Percentiles rank a stretch among this genome's conserved stretches.
These are phyloP conservation scores for Lactarius hatsudake DNA, from an alignment of 768 basidiomycete species.

Conservation along the genomic window DNA sequence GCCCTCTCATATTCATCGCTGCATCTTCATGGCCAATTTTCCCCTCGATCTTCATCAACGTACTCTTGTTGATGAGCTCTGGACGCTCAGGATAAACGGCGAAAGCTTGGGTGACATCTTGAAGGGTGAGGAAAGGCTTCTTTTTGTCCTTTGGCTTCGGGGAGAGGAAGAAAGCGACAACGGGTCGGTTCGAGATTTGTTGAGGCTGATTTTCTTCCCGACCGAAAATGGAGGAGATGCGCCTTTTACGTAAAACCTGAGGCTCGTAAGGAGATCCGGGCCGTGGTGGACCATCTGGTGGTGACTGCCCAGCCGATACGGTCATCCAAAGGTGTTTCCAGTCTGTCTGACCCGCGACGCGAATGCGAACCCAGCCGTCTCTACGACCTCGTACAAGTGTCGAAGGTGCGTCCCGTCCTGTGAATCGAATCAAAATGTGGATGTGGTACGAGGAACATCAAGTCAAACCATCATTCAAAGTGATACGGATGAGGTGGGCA, in stretches of 20 bases:
- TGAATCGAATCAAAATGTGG: slow-evolving; percentile 2
- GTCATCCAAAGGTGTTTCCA: slow-evolving; percentile 93
- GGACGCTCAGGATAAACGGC: slow-evolving; percentile 96
- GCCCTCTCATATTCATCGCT: slow-evolving; percentile 56
- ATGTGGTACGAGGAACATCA: not conserved
- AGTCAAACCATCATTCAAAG: slow-evolving; percentile 47
- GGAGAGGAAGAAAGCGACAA: slow-evolving; percentile 58
- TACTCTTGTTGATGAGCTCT: slow-evolving; percentile 83
- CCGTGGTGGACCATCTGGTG: slow-evolving; percentile 26
- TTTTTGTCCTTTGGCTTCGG: slow-evolving; percentile 74
- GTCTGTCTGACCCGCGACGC: slow-evolving; percentile 95
- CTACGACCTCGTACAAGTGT: slow-evolving; percentile 69
- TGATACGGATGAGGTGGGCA: slow-evolving; percentile 84
- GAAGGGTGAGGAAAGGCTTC: slow-evolving; percentile 66
- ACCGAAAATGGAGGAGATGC: slow-evolving; percentile 67
- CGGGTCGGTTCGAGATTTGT: slow-evolving; percentile 34
- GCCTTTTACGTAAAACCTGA: slow-evolving; percentile 38
- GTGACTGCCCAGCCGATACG: slow-evolving; percentile 47
- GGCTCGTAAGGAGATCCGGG: slow-evolving; percentile 30
- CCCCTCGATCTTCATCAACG: slow-evolving; percentile 91
- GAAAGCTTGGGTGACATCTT: slow-evolving; percentile 76
- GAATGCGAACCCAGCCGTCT: slow-evolving; percentile 90
- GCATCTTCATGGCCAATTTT: slow-evolving; percentile 74
- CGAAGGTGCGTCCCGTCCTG: slow-evolving; percentile 52
- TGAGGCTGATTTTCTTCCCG: slow-evolving; percentile 41